Evolutionary conservation across 768 basidiomycete genomes (phyloP).

Genomic region (Suillus subluteus): DNA sequence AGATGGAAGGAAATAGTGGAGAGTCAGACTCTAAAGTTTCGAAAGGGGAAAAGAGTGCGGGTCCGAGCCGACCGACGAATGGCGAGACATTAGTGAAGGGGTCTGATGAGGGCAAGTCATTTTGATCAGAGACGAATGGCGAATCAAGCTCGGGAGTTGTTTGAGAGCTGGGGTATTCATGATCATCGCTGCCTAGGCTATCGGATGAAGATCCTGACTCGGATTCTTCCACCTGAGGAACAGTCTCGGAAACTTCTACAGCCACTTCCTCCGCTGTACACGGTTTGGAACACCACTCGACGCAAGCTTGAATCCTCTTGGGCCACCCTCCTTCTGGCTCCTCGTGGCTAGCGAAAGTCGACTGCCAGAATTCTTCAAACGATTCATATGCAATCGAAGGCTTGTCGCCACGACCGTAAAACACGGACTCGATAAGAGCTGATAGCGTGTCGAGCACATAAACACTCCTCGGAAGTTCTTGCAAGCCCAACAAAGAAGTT

Average conservation of each 20-base stretch:
- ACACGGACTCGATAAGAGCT: slow-evolving; percentile 58
- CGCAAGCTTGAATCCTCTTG: slow-evolving; percentile 42
- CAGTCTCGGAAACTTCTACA: slow-evolving; percentile 3
- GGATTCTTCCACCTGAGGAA: slow-evolving; percentile 20
- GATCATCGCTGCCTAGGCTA: slow-evolving; percentile 12
- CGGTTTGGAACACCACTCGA: slow-evolving; percentile 23
- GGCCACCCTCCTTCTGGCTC: slow-evolving; percentile 61
- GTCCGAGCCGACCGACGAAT: slow-evolving; percentile 31
- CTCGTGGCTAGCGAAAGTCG: slow-evolving; percentile 43
- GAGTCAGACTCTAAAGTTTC: slow-evolving; percentile 14
- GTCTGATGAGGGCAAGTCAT: background rate
- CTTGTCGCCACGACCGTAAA: slow-evolving; percentile 53
- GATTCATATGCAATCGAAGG: slow-evolving; percentile 47
- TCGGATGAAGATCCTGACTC: slow-evolving; percentile 16
- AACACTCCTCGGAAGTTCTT: slow-evolving; percentile 44
- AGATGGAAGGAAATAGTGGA: slow-evolving; percentile 15
- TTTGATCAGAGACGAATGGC: slow-evolving; percentile 4
- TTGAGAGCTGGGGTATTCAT: slow-evolving; percentile 13
- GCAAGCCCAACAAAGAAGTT: slow-evolving; percentile 55
- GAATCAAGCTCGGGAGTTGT: slow-evolving; percentile 14
- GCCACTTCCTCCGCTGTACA: background rate
- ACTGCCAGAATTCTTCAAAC: slow-evolving; percentile 67
- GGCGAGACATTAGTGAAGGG: slow-evolving; percentile 21
- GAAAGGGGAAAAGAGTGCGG: slow-evolving; percentile 29
- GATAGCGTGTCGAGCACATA: slow-evolving; percentile 51